These are phyloP conservation scores for Phytophthora citricola DNA, from an alignment of 352 stramenopile species.

Conservation along the genomic window DNA sequence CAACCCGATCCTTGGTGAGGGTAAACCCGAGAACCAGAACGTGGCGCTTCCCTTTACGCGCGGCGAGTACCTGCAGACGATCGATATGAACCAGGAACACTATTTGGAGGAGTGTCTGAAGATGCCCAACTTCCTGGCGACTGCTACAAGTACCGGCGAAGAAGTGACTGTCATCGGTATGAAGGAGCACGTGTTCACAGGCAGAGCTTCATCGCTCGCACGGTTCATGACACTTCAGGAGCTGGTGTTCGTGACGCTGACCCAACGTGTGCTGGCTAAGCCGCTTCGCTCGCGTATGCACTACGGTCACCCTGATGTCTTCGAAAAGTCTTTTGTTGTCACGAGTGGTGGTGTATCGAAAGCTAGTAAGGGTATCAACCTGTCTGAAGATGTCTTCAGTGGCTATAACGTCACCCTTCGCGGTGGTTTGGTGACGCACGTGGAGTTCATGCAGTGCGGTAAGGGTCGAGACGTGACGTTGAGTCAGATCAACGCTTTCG, in stretches of 20 bases:
- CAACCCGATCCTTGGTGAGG: conserved; percentile 89
- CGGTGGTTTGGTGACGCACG: conserved; percentile 80
- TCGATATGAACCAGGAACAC: conserved; percentile 93
- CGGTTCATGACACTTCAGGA: conserved; percentile 91
- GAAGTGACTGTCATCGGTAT: conserved; percentile 89
- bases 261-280: conserved; percentile 82
- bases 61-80: conserved; percentile 89
- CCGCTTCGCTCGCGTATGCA: conserved; percentile 85
- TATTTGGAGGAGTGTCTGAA: conserved; percentile 91
- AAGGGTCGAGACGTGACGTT: conserved; percentile 89
- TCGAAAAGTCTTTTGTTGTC: conserved; percentile 89
- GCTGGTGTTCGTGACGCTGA: conserved; percentile 88
- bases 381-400: conserved; percentile 92
- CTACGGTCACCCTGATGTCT: conserved; percentile 89
- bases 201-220: conserved; percentile 83
- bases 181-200: conserved; percentile 91
- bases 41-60: conserved; percentile 86
- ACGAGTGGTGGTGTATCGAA: conserved; percentile 86
- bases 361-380: conserved; percentile 88
- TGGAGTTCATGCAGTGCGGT: conserved; percentile 91
- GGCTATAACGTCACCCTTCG: conserved; percentile 88
- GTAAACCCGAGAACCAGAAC: conserved; percentile 91
- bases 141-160: conserved; percentile 55
- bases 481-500: conserved; percentile 90
- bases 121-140: conserved; percentile 89